Conservation (phyloP, 2,329 filamentous ascomycete genomes). For the Samsoniella hepiali region DNA sequence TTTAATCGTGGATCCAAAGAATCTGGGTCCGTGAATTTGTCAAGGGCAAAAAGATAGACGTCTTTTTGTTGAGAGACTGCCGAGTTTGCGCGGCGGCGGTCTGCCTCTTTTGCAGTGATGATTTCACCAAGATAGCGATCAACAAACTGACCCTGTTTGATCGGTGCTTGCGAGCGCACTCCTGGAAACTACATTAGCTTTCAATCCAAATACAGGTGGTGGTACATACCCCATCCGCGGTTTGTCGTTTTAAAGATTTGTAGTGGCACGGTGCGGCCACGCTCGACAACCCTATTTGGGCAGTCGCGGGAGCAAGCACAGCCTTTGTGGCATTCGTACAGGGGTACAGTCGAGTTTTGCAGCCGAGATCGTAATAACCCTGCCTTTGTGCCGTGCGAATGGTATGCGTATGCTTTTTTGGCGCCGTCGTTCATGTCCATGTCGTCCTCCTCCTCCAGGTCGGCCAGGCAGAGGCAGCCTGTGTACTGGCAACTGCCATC, state of each 20-base stretch:
- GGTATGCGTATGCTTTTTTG: slow-evolving; percentile 59
- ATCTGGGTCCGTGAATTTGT: slow-evolving; percentile 67
- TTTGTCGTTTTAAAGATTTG: slow-evolving; percentile 72
- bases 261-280: slow-evolving; percentile 66
- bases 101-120: slow-evolving; percentile 62
- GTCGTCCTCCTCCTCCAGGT: slow-evolving; percentile 46
- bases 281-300: slow-evolving; percentile 73
- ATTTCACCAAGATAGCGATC: slow-evolving; percentile 75
- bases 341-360: slow-evolving; percentile 54
- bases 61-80: slow-evolving; percentile 62
- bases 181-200: slow-evolving; percentile 36
- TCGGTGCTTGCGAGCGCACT: slow-evolving; percentile 60
- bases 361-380: slow-evolving; percentile 52
- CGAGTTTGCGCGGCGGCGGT: slow-evolving; percentile 57
- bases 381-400: slow-evolving; percentile 49
- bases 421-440: slow-evolving; percentile 19
- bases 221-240: slow-evolving; percentile 67
- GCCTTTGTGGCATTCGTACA: slow-evolving; percentile 76
- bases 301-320: slow-evolving; percentile 65
- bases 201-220: background rate
- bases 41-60: slow-evolving; percentile 75
- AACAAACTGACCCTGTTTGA: slow-evolving; percentile 72
- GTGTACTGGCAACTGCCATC: slow-evolving; percentile 64
- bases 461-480: slow-evolving; percentile 67
- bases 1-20: slow-evolving; percentile 56